phyloP scores from a whole-genome alignment of 2,329 filamentous ascomycete species.

The Dichotomopilus funicola region DNA sequence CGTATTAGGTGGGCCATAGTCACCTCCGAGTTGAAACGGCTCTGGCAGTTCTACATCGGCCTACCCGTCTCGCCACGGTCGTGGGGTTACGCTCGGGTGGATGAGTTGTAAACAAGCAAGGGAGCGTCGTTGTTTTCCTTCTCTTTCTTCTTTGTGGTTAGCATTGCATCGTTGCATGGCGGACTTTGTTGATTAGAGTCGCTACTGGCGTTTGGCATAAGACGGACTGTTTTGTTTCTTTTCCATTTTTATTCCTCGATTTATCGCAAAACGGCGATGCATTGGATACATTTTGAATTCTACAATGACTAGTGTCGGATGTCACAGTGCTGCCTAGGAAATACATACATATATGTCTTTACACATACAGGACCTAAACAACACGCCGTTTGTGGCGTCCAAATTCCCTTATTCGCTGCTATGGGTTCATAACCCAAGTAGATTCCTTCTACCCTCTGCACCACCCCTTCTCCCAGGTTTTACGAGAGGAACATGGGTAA shows the following conservation, averaged over 20 bases:
- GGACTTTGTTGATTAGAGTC: too few relatives aligned
- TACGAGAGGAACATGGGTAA: constrained; percentile 30
- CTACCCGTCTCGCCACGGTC: constrained; percentile 43
- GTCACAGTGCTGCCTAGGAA: not conserved
- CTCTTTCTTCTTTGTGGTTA: not conserved
- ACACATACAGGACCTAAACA: not conserved
- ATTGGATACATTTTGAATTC: too few relatives aligned
- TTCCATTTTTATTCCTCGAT: too few relatives aligned
- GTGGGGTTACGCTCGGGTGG: constrained; percentile 41
- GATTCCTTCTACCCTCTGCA: not conserved
- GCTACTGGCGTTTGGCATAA: too few relatives aligned
- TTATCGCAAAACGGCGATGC: too few relatives aligned
- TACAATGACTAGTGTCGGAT: not conserved
- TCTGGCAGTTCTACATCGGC: constrained; percentile 47
- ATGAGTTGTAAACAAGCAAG: constrained; percentile 39
- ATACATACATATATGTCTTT: not conserved
- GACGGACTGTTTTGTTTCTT: too few relatives aligned
- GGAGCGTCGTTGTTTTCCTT: not conserved
- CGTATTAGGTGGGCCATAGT: constrained; percentile 36
- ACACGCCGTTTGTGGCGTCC: not conserved
- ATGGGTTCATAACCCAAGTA: constrained; percentile 11
- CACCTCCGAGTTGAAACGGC: constrained; percentile 38
- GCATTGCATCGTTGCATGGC: constrained; percentile 7
- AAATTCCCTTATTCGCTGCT: not conserved
- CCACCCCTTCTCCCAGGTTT: constrained; percentile 1